A percentile compares a stretch with the other conserved stretches of the same genome.
phyloP scores from a whole-genome alignment of 257 asterid species.

The Lycium barbarum region DNA sequence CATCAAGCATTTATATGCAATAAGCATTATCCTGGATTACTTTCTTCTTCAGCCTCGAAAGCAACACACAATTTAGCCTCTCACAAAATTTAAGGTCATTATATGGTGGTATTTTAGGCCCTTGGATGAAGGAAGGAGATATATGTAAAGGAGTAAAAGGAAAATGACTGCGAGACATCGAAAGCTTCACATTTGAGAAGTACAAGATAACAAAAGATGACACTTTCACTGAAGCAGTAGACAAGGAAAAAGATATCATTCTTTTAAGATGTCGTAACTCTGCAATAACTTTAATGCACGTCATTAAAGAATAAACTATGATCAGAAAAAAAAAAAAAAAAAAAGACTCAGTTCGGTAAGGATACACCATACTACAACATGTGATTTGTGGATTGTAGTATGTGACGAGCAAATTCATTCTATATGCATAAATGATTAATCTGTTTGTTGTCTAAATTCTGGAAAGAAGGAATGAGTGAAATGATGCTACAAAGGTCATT shows the following conservation, averaged over 20 bases:
- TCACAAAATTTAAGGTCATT: neutral
- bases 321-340: no score
- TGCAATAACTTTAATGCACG: neutral
- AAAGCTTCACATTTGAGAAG: neutral
- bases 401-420: neutral
- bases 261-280: neutral
- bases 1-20: constrained; percentile 19
- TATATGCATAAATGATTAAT: neutral
- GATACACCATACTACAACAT: constrained; percentile 9
- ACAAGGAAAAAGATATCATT: neutral
- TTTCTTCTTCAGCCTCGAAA: constrained; percentile 4
- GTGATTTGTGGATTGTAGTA: neutral
- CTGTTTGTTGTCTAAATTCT: neutral
- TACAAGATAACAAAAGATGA: neutral
- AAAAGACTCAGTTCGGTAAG: neutral
- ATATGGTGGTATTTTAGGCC: constrained; percentile 5
- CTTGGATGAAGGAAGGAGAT: constrained; percentile 8
- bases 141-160: neutral
- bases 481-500: neutral
- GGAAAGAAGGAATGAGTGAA: neutral
- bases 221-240: constrained; percentile 17
- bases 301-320: neutral
- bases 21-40: neutral
- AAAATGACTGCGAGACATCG: neutral
- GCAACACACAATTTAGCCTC: neutral